Evolutionary conservation across 2,329 filamentous ascomycete genomes (phyloP), one percentile per base, ranked within the genome.

Genomic region (Alternaria longipes): DNA sequence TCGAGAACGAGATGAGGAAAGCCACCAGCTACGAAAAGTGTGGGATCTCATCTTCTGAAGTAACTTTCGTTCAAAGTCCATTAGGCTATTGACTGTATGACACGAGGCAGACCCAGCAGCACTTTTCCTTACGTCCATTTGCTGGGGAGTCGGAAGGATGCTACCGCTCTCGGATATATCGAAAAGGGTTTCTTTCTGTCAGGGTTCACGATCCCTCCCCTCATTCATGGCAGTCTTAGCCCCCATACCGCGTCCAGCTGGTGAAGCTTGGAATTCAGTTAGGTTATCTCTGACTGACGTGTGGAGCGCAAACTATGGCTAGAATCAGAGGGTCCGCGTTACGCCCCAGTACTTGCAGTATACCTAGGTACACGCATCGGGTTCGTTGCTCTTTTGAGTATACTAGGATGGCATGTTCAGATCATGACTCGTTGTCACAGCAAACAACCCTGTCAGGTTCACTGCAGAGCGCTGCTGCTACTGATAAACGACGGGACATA

Each of bases 101-200:
- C 22, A 6, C 32, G 45, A 5, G 12, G 8, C 20, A 30, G 9
- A 11, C 11, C 20, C 45, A 49, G 18, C 18, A 34, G 20, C 28
- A 28, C 45, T 49, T 49, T 49, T 49, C 22, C 45, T 32, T 18
- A 9, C 30, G 12, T 18, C 28, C 28, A 34, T 47, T 28, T 47
- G 45, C n/a, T 18, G 18, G 45, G 44, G 18, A 34, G 12, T 34
- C 45, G 45, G 45, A 49, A 49, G 28, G 45, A 49, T 49, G 45
- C 11, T 34, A 32, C 45, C 28, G 45, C 45, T 8, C 45, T 30
- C 28, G 28, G 28, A 11, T 30, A 30, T 5, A 71, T 78, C 28
- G 8, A 30, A 11, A 11, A 11, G 9, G 28, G 9, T 11, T 30
- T 30, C 8, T 30, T 11, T 11, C 28, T 11, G 8, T 11, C 28